Evolutionary conservation across 768 basidiomycete species (phyloP), one percentile per base, ranked within the genome.

Genomic region (Suillus lakei): DNA sequence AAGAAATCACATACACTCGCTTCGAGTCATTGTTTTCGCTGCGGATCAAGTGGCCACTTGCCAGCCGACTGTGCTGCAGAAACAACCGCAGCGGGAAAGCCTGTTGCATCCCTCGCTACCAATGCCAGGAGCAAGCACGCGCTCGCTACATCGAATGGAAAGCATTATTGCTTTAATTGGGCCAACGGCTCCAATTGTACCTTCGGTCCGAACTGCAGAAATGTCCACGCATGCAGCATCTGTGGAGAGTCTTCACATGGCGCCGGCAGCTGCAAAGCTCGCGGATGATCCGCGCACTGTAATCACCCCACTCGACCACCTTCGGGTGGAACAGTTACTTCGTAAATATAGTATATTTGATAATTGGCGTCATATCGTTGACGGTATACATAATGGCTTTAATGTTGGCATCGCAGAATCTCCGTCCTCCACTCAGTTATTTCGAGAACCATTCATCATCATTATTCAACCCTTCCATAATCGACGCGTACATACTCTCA

Each of bases 301-400:
- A 1, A 64, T 71, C 15, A 78, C 78, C 0, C 80, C 80, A 13
- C 61, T 83, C 9, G 62, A 71, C 21, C 44, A 76, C 2, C 67
- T 67, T 21, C 48, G 48, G 12, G 23, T 73, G 58, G 67, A 68
- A 53, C 30, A 39, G 0, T 5, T 70, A 26, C 64, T 79, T 15
- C 9, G 41, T 39, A 53, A 63, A 8, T 62, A 67, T 18, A 65
- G 62, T 48, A 50, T 78, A 54, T 67, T 36, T 18, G 60, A 64
- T n/a, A 21, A 54, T 8, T 80, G 76, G 75, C 34, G 13, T 2
- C 73, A 81, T 48, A 69, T 82, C 1, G 18, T 79, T 3, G 32
- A 61, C 2, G 77, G 82, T 39, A 63, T 83, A 2, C 65, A 66
- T 0, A 30, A 72, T n/a, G 82, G 81, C 50, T 82, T 83, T 65